phyloP scores from a whole-genome alignment of 2,329 filamentous ascomycete species.

The Alternaria hordeiaustralica region DNA sequence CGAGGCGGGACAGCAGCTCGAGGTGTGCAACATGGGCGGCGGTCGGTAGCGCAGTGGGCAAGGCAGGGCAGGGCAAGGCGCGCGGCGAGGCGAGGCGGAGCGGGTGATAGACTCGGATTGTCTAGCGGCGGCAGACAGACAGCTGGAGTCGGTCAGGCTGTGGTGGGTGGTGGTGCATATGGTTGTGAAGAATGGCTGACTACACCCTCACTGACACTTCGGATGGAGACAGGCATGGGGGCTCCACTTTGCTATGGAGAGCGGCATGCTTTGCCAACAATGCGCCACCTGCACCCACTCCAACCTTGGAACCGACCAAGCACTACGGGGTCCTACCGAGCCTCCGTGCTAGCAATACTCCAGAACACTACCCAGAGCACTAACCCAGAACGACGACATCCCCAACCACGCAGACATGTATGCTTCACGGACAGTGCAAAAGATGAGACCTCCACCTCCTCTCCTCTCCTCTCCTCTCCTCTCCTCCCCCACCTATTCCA shows the following conservation, averaged over 20 bases:
- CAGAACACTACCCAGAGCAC: slow-evolving; percentile 1
- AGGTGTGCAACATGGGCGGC: slow-evolving; percentile 30
- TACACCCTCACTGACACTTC: not conserved
- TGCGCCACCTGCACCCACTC: slow-evolving; percentile 14
- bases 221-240: not conserved
- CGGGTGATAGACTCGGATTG: not conserved
- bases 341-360: not conserved
- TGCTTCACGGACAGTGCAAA: not conserved
- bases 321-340: slow-evolving; percentile 11
- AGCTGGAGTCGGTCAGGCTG: not conserved
- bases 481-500: not conserved
- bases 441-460: not conserved
- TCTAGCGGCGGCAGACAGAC: not conserved
- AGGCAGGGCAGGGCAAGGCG: slow-evolving; percentile 12
- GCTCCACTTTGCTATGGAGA: slow-evolving; percentile 16
- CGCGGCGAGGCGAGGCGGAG: slow-evolving; percentile 3
- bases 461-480: too few relatives aligned
- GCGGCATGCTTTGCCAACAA: slow-evolving; percentile 9
- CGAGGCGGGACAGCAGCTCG: slow-evolving; percentile 35
- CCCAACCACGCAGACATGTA: not conserved
- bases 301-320: not conserved
- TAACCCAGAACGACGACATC: not conserved
- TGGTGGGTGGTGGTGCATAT: not conserved
- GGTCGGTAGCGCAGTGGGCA: slow-evolving; percentile 5
- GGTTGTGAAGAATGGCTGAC: not conserved